phyloP scores from a whole-genome alignment of 192 early-diverging fungal genomes.

The Coemansia guatemalensis region DNA sequence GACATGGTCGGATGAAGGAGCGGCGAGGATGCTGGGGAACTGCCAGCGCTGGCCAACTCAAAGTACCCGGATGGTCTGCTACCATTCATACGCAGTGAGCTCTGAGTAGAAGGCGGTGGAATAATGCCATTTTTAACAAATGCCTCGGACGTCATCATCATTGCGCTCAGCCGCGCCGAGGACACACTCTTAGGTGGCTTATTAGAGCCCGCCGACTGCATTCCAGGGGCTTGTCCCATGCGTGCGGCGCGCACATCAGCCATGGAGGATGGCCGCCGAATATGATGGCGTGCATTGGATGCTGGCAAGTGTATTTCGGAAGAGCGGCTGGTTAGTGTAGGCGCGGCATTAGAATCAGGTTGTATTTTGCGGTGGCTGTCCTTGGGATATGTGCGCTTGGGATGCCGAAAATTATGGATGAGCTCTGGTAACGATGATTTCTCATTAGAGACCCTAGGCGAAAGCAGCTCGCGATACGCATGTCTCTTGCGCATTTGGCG shows the following conservation, averaged over 20 bases:
- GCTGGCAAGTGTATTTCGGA: constrained; percentile 4
- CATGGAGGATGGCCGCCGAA: constrained; percentile 9
- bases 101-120: constrained; percentile 33
- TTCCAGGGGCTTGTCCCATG: neutral
- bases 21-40: constrained; percentile 3
- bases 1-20: neutral
- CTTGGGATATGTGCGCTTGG: neutral
- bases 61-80: constrained; percentile 23
- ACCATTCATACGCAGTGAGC: constrained; percentile 20
- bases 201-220: neutral
- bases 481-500: neutral
- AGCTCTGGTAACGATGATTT: neutral
- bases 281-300: neutral
- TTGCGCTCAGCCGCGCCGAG: constrained; percentile 26
- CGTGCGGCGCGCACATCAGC: neutral
- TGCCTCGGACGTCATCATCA: constrained; percentile 40
- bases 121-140: constrained; percentile 34
- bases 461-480: neutral
- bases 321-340: constrained; percentile 3
- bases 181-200: constrained; percentile 15
- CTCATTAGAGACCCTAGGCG: neutral
- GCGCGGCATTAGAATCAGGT: neutral
- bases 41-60: constrained; percentile 3
- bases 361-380: neutral
- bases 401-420: constrained; percentile 14